A percentile compares a stretch with the other conserved stretches of the same genome.
Evolutionary conservation across 2,329 filamentous ascomycete genomes (phyloP).

Genomic region (Arthroderma sp.): DNA sequence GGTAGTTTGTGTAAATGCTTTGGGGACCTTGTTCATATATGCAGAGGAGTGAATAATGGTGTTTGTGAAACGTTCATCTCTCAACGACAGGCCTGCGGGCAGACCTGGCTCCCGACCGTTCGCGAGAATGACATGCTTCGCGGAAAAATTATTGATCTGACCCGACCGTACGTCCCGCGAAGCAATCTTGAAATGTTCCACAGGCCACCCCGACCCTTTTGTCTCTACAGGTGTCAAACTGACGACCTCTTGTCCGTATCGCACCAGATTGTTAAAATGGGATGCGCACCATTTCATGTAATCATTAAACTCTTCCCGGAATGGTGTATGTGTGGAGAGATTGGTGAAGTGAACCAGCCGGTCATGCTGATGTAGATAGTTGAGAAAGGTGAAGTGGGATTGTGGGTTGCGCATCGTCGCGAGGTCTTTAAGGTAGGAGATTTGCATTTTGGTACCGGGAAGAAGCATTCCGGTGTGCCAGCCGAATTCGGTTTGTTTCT

Average conservation of each 20-base stretch:
- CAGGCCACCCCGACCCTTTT: constrained; percentile 32
- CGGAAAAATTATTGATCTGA: constrained; percentile 23
- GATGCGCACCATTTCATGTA: constrained; percentile 86
- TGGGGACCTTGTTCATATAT: constrained; percentile 45
- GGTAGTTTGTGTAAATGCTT: constrained; percentile 25
- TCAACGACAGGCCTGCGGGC: constrained; percentile 33
- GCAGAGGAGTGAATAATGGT: constrained; percentile 79
- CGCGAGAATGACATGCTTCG: constrained; percentile 47
- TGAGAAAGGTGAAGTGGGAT: constrained; percentile 87
- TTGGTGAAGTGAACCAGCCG: constrained; percentile 84
- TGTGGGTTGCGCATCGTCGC: constrained; percentile 76
- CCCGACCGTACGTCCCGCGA: constrained; percentile 46
- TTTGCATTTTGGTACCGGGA: constrained; percentile 89
- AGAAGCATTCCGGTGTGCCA: constrained; percentile 96
- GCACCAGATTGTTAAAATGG: constrained; percentile 59
- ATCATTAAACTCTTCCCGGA: constrained; percentile 81
- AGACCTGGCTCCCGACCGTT: constrained; percentile 57
- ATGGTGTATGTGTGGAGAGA: constrained; percentile 73
- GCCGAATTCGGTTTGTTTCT: constrained; percentile 67
- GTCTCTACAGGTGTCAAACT: constrained; percentile 50
- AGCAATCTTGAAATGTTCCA: constrained; percentile 54
- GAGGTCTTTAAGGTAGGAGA: constrained; percentile 92
- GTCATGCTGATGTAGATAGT: constrained; percentile 71
- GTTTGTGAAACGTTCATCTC: constrained; percentile 53
- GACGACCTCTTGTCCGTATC: constrained; percentile 65